phyloP scores from a whole-genome alignment of 2,329 filamentous ascomycete genomes.

The Chrysoporthe puriensis region DNA sequence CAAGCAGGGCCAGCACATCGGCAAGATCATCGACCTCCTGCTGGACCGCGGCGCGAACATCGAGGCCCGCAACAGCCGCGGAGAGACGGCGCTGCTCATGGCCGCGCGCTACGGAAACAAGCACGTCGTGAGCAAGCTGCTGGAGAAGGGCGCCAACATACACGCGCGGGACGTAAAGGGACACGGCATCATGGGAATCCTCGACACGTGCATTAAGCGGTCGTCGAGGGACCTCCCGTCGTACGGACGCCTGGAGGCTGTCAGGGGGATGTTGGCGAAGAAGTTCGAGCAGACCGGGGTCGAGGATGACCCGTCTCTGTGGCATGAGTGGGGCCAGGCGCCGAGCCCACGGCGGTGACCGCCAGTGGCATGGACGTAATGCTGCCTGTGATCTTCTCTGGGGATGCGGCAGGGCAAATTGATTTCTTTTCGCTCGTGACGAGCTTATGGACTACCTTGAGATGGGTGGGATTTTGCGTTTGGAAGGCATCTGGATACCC shows the following conservation, averaged over 20 bases:
- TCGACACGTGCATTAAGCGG: constrained; percentile 44
- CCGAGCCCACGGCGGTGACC: background rate
- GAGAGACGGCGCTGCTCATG: constrained; percentile 59
- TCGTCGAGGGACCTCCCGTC: constrained; percentile 7
- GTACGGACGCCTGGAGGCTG: constrained; percentile 26
- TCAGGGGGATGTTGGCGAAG: constrained; percentile 22
- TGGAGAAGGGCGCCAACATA: constrained; percentile 52
- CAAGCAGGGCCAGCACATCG: constrained; percentile 49
- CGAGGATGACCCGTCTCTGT: constrained; percentile 20
- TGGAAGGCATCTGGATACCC: constrained; percentile 17
- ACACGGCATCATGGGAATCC: constrained; percentile 49
- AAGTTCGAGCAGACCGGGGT: constrained; percentile 19
- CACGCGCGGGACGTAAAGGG: constrained; percentile 50
- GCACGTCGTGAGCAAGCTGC: constrained; percentile 52
- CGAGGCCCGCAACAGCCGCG: constrained; percentile 55
- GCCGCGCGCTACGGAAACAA: constrained; percentile 58
- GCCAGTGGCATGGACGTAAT: background rate
- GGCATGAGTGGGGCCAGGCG: constrained; percentile 24
- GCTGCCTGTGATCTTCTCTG: background rate
- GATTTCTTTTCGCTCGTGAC: background rate
- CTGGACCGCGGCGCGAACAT: constrained; percentile 48
- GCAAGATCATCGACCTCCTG: constrained; percentile 49
- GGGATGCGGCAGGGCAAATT: background rate
- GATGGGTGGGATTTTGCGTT: background rate
- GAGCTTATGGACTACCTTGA: background rate